A percentile compares a stretch with the other conserved stretches of the same genome.
Evolutionary conservation across 139 green algal species (phyloP).

Genomic region (Chlorella sp.): DNA sequence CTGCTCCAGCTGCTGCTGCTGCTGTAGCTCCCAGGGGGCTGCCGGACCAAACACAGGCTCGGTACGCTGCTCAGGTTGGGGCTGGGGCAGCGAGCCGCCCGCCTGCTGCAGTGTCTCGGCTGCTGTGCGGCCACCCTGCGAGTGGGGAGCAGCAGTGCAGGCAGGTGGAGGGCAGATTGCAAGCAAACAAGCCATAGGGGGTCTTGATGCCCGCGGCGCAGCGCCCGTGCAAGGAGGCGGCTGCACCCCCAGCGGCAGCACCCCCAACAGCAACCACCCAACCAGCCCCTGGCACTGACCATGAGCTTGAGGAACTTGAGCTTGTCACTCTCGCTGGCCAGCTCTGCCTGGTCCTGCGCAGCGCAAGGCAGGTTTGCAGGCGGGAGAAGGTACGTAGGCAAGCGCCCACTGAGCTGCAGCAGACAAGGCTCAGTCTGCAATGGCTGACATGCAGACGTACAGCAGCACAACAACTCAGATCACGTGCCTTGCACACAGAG

Average conservation of each 20-base stretch:
- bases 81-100: not conserved
- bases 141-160: not conserved
- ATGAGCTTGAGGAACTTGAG: constrained; percentile 38
- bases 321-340: constrained; percentile 2
- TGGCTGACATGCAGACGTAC: too few species aligned
- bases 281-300: not conserved
- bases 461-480: too few species aligned
- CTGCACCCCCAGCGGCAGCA: not conserved
- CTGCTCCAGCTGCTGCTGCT: too few species aligned
- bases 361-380: too few species aligned
- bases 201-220: not conserved
- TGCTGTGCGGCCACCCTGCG: constrained; percentile 13
- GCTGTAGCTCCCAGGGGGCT: not conserved
- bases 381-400: too few species aligned
- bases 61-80: too few species aligned
- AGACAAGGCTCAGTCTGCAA: too few species aligned
- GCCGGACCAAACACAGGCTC: not conserved
- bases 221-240: too few species aligned
- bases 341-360: constrained; percentile 14
- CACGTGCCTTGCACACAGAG: too few species aligned
- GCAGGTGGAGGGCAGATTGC: not conserved
- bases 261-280: not conserved
- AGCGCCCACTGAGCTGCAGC: too few species aligned
- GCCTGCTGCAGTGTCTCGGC: constrained; percentile 6
- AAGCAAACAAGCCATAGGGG: not conserved